phyloP scores from a whole-genome alignment of 2,329 filamentous ascomycete species.

The Colletotrichum tropicicola region DNA sequence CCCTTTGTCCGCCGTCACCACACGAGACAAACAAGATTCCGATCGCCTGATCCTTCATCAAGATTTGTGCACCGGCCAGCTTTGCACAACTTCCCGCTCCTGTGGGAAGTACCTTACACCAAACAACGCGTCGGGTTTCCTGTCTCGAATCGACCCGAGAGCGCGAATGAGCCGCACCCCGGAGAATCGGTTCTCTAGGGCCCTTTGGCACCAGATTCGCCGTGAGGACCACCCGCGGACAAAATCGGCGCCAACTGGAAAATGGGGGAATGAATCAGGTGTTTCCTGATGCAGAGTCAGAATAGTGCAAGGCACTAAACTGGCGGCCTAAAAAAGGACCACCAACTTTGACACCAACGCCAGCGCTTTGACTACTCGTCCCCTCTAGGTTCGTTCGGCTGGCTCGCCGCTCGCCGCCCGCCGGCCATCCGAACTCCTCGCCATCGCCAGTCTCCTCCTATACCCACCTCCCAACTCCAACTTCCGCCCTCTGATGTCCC shows the following conservation, averaged over 20 bases:
- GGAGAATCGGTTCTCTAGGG: not conserved
- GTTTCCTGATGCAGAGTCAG: not conserved
- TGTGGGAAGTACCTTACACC: too few species aligned
- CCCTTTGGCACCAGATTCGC: not conserved
- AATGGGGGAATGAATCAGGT: not conserved
- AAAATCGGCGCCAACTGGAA: not conserved
- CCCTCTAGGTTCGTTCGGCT: not conserved
- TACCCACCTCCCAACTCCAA: not conserved
- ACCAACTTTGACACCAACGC: not conserved
- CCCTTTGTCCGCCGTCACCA: slow-evolving; percentile 5
- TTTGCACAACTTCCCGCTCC: slow-evolving; percentile 5
- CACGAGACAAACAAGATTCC: slow-evolving; percentile 16
- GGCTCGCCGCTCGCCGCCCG: too few species aligned
- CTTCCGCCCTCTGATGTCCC: not conserved
- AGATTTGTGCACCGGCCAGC: not conserved
- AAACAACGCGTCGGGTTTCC: not conserved
- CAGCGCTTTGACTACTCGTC: slow-evolving; percentile 15
- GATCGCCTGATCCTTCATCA: slow-evolving; percentile 3
- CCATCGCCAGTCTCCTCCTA: not conserved
- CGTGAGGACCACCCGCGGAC: not conserved
- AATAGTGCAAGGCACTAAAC: slow-evolving; percentile 8
- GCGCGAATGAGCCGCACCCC: not conserved
- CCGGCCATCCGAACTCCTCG: slow-evolving; percentile 4
- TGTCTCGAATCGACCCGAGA: slow-evolving; percentile 6
- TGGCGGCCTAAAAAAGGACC: not conserved